Conservation (phyloP, 164 flowering plant species). For the Echeveria elegans region DNA sequence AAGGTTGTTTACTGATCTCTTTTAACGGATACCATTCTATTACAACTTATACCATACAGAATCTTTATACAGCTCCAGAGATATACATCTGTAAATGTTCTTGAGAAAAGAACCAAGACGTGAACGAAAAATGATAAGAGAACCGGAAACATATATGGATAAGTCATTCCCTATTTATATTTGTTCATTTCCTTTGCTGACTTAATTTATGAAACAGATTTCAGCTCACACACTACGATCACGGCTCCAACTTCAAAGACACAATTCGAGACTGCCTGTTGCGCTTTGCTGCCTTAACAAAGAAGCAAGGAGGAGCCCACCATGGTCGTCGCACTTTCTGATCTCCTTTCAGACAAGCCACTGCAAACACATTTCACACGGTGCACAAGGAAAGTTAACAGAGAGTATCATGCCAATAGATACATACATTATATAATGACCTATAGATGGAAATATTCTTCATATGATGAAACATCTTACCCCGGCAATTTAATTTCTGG, state of each 20-base stretch:
- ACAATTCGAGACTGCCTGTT: constrained; percentile 90
- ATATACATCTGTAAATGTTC: constrained; percentile 2
- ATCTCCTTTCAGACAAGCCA: constrained; percentile 96
- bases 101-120: not conserved
- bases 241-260: constrained; percentile 90
- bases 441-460: not conserved
- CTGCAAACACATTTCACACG: constrained; percentile 26
- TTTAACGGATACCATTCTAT: not conserved
- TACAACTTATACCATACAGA: not conserved
- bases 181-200: not conserved
- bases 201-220: not conserved
- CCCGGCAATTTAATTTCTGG: not conserved
- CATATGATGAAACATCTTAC: not conserved
- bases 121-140: not conserved
- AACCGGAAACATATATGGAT: not conserved
- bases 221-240: constrained; percentile 14
- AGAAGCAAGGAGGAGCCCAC: constrained; percentile 99
- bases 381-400: not conserved
- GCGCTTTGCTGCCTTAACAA: constrained; percentile 71
- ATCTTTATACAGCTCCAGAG: not conserved
- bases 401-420: not conserved
- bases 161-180: not conserved
- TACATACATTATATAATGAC: too few relatives aligned
- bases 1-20: too few relatives aligned
- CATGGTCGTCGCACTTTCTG: constrained; percentile 91